Evolutionary conservation across 2,329 filamentous ascomycete genomes (phyloP).

Genomic region (Fusarium chaquense): DNA sequence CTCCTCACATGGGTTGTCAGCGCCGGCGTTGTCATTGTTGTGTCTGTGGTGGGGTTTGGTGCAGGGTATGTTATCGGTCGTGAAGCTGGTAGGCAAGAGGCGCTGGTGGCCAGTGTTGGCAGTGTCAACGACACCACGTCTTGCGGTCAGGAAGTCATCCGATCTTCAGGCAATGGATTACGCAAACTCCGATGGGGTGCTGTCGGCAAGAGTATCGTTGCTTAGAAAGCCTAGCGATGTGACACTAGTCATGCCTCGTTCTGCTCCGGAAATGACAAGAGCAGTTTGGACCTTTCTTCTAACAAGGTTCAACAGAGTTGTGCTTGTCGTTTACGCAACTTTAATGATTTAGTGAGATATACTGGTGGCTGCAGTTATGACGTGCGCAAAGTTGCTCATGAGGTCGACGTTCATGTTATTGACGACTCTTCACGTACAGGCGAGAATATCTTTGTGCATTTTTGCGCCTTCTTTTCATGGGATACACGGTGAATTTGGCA

Average conservation of each 20-base stretch:
- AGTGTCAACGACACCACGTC: conserved; percentile 61
- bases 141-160: conserved; percentile 66
- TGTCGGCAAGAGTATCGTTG: conserved; percentile 64
- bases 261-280: not conserved
- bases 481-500: conserved; percentile 30
- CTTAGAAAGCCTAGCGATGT: conserved; percentile 47
- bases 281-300: not conserved
- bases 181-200: conserved; percentile 67
- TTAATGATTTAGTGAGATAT: conserved; percentile 14
- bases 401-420: conserved; percentile 33
- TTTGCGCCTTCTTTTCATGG: conserved; percentile 26
- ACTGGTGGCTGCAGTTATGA: conserved; percentile 31
- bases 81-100: conserved; percentile 73
- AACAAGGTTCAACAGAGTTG: conserved; percentile 6
- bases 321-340: conserved; percentile 15
- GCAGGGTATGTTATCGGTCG: conserved; percentile 76
- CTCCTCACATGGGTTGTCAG: conserved; percentile 74
- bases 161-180: conserved; percentile 63
- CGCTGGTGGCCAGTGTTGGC: conserved; percentile 55
- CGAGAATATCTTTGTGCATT: conserved; percentile 19
- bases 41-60: conserved; percentile 76
- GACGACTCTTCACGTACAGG: conserved; percentile 23
- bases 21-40: conserved; percentile 74
- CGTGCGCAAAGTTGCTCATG: conserved; percentile 29
- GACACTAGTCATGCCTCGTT: conserved; percentile 1